phyloP scores from a whole-genome alignment of 163 green algal genomes.

The Scenedesmus sp. region DNA sequence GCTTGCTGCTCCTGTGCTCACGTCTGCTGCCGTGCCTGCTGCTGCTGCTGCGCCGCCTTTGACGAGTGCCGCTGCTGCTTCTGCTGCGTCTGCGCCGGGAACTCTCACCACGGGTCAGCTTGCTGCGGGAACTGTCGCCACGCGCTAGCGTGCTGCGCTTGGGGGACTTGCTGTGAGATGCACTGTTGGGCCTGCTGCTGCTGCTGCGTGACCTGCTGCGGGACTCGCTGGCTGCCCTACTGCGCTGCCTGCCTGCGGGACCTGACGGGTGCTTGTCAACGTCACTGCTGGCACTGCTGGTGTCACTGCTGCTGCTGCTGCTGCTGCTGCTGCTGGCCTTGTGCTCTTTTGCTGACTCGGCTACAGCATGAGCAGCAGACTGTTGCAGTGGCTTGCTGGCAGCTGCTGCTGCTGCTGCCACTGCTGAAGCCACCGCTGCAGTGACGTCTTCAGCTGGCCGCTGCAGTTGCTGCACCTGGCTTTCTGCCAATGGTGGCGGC shows the following conservation, averaged over 20 bases:
- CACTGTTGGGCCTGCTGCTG: neutral
- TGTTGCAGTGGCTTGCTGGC: neutral
- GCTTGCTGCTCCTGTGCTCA: neutral
- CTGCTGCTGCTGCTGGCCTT: constrained; percentile 19
- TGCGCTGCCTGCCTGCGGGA: neutral
- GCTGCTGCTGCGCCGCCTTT: constrained; percentile 18
- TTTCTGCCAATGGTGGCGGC: neutral
- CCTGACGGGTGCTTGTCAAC: neutral
- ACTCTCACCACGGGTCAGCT: neutral
- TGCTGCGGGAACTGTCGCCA: neutral
- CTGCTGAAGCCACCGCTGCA: neutral
- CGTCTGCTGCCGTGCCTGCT: constrained; percentile 1
- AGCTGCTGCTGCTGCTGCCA: constrained; percentile 2
- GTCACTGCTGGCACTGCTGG: neutral
- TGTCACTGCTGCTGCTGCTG: constrained; percentile 14
- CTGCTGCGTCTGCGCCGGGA: neutral
- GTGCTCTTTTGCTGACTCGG: neutral
- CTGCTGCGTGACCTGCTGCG: constrained; percentile 16
- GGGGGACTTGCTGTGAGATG: neutral
- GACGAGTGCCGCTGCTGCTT: neutral
- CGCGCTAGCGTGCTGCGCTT: neutral
- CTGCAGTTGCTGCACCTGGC: neutral
- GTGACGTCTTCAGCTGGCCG: neutral
- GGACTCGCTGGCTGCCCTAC: neutral
- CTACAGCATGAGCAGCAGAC: neutral